Conservation (phyloP, 331 rosid species). For the Pyrus hybrid region DNA sequence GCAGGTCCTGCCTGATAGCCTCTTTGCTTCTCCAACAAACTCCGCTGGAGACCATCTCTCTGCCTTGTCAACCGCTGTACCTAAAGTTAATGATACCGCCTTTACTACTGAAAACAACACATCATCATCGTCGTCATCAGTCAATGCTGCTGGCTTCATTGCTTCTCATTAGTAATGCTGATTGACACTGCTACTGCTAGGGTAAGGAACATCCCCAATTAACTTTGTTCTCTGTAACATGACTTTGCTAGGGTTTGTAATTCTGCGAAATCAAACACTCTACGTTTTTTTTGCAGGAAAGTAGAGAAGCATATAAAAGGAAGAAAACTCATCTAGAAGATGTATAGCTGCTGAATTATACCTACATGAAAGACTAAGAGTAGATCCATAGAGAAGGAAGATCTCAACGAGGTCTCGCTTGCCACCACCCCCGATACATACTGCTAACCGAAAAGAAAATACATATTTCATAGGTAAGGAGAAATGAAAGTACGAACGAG, state of each 20-base stretch:
- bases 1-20: conserved; percentile 77
- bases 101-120: conserved; percentile 17
- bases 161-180: conserved; percentile 29
- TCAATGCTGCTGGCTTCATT: conserved; percentile 19
- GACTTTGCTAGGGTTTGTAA: neutral
- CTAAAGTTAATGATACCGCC: conserved; percentile 25
- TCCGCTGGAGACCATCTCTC: conserved; percentile 34
- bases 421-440: conserved; percentile 57
- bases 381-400: conserved; percentile 48
- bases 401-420: conserved; percentile 30
- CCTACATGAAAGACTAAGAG: conserved; percentile 48
- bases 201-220: conserved; percentile 26
- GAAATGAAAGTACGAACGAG: conserved; percentile 39
- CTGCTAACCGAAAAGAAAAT: conserved; percentile 69
- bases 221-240: neutral
- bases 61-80: conserved; percentile 28
- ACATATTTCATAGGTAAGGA: conserved; percentile 62
- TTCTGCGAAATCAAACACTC: neutral
- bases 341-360: conserved; percentile 69
- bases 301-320: conserved; percentile 72
- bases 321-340: conserved; percentile 42
- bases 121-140: conserved; percentile 1
- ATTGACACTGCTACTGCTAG: conserved; percentile 40
- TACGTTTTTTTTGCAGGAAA: conserved; percentile 35
- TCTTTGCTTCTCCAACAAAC: conserved; percentile 69